Base-by-base conservation (phyloP, 2,329 filamentous ascomycete species). In the Cladophialophora psammophila region DNA sequence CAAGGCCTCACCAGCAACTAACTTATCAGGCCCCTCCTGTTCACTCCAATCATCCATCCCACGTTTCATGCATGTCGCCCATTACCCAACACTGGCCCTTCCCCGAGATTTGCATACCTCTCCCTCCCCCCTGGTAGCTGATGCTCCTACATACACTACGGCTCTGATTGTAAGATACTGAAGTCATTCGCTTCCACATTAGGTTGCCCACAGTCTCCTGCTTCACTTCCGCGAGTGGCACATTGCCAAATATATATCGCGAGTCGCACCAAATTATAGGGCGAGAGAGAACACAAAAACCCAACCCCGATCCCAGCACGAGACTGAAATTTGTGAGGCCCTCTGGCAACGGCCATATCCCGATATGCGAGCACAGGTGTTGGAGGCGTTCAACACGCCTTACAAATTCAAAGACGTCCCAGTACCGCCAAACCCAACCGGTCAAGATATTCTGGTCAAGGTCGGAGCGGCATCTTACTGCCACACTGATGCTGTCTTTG, bases 401-500 rank as follows among this genome's bases (percentile, higher is more conserved):
- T 73, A 72, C 42, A 48, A 53, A 15, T 36, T 60, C 13, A 48
- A 52, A 26, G 53, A 64, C 5, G 13, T 58, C 8, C 42, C 53
- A 1, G 20, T 35, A 15, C 62, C 62, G 2, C 12, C 10, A 4
- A 10, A 38, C 13, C 53, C 53, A 15, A 52, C 38, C 6, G 54
- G 53, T 13, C 31, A 52, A 12, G 62, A 64, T 26, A 57, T 64
- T 31, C 54, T 64, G 8, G 53, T 64, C 40, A 55, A 56, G 15
- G 80, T 83, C 42, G 77, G 79, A 54, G 81, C 81, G 5, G 80
- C 81, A 10, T 82, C 80, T 1, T 83, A 83, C 70, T 82, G 80
- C 73, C 81, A 82, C 70, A 83, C 80, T 7, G 77, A 79, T 60
- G 74, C 69, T 34, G 76, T 79, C n/a, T 74, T 79, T 15, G 76